Conservation (phyloP, 2,329 filamentous ascomycete genomes). For the Venturia carpophila region DNA sequence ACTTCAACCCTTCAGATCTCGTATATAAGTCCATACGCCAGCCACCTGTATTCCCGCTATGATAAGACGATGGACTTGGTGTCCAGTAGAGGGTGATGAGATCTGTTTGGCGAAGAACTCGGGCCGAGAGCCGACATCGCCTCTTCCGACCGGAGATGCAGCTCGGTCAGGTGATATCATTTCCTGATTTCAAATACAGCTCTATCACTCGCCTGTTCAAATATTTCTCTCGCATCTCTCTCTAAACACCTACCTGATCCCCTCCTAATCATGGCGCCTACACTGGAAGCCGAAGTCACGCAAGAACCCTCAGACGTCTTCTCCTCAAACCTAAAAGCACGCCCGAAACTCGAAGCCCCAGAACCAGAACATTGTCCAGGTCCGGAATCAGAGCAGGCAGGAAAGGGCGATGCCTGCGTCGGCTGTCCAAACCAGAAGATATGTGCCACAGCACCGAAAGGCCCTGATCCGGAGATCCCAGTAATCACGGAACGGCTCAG, state of each 20-base stretch:
- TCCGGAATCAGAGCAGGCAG: slow-evolving; percentile 65
- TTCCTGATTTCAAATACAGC: neutral
- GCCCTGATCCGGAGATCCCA: slow-evolving; percentile 88
- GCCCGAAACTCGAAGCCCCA: slow-evolving; percentile 82
- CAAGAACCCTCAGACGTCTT: slow-evolving; percentile 43
- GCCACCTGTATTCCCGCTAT: too few relatives aligned
- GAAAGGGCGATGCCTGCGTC: slow-evolving; percentile 71
- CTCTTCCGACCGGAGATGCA: neutral
- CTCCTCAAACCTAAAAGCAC: slow-evolving; percentile 68
- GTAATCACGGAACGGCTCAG: slow-evolving; percentile 76
- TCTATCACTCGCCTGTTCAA: neutral
- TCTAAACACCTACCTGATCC: neutral
- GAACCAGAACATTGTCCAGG: slow-evolving; percentile 89
- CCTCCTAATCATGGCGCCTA: slow-evolving; percentile 11
- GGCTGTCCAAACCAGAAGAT: slow-evolving; percentile 95
- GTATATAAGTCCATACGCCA: too few relatives aligned
- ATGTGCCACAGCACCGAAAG: slow-evolving; percentile 89
- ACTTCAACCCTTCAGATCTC: too few relatives aligned
- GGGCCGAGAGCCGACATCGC: neutral
- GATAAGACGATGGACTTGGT: too few relatives aligned
- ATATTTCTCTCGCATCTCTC: neutral
- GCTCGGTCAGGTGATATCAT: neutral
- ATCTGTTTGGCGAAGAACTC: too few relatives aligned
- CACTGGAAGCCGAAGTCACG: slow-evolving; percentile 16
- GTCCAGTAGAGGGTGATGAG: too few relatives aligned